phyloP scores from a whole-genome alignment of 179 eudicot genomes.

The Beta lomatogona region DNA sequence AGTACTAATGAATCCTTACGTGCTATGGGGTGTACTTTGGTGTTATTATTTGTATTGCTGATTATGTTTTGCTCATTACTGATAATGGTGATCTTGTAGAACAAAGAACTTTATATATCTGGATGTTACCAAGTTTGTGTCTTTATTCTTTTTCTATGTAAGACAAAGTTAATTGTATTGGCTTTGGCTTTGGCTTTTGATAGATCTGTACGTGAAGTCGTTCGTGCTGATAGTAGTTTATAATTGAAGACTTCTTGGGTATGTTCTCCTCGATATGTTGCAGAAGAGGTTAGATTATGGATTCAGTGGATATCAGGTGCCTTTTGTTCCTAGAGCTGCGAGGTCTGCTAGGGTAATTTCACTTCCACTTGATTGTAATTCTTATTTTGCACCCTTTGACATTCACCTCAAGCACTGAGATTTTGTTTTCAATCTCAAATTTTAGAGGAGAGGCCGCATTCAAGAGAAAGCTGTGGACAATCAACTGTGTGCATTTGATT shows the following conservation, averaged over 20 bases:
- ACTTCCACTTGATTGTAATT: neutral
- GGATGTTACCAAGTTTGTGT: neutral
- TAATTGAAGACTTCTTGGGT: slow-evolving; percentile 36
- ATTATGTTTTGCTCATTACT: neutral
- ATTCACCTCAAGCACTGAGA: neutral
- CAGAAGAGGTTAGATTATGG: slow-evolving; percentile 78
- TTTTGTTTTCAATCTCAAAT: slow-evolving; percentile 19
- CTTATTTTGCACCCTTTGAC: neutral
- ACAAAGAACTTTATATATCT: neutral
- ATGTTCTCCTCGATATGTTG: slow-evolving; percentile 81
- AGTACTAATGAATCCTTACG: neutral
- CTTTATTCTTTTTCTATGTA: neutral
- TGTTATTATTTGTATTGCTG: slow-evolving; percentile 7
- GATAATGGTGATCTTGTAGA: neutral
- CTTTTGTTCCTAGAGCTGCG: slow-evolving; percentile 74
- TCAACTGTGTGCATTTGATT: slow-evolving; percentile 76
- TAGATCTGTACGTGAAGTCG: neutral
- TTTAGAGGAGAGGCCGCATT: slow-evolving; percentile 58
- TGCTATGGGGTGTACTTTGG: neutral
- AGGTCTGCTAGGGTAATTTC: slow-evolving; percentile 83
- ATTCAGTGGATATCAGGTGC: slow-evolving; percentile 78
- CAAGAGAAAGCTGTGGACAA: slow-evolving; percentile 49
- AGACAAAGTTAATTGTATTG: neutral
- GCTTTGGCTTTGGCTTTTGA: neutral
- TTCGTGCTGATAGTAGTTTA: slow-evolving; percentile 8